A percentile compares a stretch with the other conserved stretches of the same genome.
These are phyloP conservation scores for Aegilops longissima DNA, from an alignment of 176 grass and related monocot species.

Conservation along the genomic window DNA sequence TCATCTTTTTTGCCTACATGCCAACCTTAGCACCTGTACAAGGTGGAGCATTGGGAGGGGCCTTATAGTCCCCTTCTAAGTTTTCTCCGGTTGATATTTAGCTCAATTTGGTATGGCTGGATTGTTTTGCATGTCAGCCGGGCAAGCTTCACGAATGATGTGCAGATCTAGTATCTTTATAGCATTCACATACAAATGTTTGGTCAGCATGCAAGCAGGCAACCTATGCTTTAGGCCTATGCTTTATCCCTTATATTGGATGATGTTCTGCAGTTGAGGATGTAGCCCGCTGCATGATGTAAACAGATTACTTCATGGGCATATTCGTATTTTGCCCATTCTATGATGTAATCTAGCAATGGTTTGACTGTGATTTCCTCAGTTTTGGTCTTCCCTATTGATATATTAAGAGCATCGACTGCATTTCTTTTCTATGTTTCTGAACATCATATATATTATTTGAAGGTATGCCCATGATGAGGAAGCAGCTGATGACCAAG, in stretches of 20 bases:
- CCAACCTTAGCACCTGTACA: no score
- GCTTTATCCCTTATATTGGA: neutral
- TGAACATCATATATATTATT: conserved; percentile 11
- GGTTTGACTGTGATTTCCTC: neutral
- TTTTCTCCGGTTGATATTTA: no score
- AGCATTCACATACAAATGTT: no score
- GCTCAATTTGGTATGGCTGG: no score
- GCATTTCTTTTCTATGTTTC: conserved; percentile 19
- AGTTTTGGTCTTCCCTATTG: neutral
- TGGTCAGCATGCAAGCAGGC: no score
- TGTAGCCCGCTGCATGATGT: neutral
- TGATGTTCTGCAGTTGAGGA: neutral
- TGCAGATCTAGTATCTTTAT: no score
- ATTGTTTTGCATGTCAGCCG: no score
- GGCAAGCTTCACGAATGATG: no score
- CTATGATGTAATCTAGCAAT: neutral
- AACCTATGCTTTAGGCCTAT: neutral
- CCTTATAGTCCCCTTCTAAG: no score
- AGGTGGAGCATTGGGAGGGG: no score
- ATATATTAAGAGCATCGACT: neutral
- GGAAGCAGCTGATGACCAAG: conserved; percentile 90
- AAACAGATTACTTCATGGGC: neutral
- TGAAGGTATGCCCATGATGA: conserved; percentile 96
- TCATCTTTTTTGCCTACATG: no score
- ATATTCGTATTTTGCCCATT: neutral